Evolutionary conservation across 805 yeast genomes (phyloP).

Genomic region (Cephaloascus fragrans): DNA sequence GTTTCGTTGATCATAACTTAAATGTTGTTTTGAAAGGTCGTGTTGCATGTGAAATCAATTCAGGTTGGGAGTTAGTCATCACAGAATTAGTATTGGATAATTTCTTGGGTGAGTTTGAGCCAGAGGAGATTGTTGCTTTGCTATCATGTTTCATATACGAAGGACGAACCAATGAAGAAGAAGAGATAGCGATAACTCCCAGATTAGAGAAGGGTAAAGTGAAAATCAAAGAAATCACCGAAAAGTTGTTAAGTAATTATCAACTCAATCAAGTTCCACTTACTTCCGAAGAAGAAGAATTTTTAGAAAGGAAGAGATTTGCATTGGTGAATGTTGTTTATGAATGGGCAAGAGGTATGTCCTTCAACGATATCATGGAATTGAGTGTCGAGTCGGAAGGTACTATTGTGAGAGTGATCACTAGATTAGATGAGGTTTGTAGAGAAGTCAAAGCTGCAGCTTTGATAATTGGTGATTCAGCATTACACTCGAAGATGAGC

Average conservation of each 20-base stretch:
- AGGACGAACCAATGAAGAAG: slow-evolving; percentile 58
- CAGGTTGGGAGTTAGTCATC: slow-evolving; percentile 83
- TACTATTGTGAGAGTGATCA: slow-evolving; percentile 90
- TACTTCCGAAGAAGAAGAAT: slow-evolving; percentile 79
- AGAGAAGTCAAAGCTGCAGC: slow-evolving; percentile 93
- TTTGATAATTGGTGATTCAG: slow-evolving; percentile 86
- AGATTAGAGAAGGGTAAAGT: slow-evolving; percentile 61
- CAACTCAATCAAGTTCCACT: slow-evolving; percentile 60
- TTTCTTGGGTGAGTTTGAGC: slow-evolving; percentile 85
- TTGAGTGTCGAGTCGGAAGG: slow-evolving; percentile 91
- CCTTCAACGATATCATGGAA: slow-evolving; percentile 85
- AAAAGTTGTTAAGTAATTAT: slow-evolving; percentile 50
- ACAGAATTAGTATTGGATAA: slow-evolving; percentile 89
- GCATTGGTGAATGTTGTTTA: slow-evolving; percentile 90
- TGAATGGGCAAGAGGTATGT: slow-evolving; percentile 95
- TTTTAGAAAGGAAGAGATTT: slow-evolving; percentile 75
- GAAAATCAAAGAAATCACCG: slow-evolving; percentile 63
- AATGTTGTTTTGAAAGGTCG: slow-evolving; percentile 85
- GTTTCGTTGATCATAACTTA: slow-evolving; percentile 65
- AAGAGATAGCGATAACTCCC: slow-evolving; percentile 63
- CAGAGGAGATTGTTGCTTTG: slow-evolving; percentile 95
- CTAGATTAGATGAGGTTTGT: slow-evolving; percentile 89
- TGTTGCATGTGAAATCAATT: slow-evolving; percentile 84
- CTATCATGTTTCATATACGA: slow-evolving; percentile 90
- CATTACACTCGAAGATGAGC: slow-evolving; percentile 80